phyloP scores from a whole-genome alignment of 208 protist genomes.

The Leishmania braziliensis region DNA sequence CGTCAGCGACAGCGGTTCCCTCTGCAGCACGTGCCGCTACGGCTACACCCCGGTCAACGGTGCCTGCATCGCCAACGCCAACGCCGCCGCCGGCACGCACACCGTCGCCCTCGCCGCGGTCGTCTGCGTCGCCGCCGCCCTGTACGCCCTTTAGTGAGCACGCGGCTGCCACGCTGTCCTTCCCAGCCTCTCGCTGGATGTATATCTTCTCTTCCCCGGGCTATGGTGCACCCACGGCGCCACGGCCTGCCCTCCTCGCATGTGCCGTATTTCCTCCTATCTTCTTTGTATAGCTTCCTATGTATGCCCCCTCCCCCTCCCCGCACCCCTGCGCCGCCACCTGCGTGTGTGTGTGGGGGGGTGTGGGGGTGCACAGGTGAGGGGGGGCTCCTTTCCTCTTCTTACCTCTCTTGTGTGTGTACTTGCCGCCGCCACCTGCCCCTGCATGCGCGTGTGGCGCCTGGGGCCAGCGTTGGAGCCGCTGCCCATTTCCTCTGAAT shows the following conservation, averaged over 20 bases:
- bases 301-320: background rate
- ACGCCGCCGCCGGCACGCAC: background rate
- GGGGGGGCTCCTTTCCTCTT: no score
- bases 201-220: background rate
- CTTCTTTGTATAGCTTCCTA: background rate
- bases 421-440: background rate
- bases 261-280: background rate
- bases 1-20: background rate
- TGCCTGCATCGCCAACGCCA: background rate
- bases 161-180: background rate
- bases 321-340: background rate
- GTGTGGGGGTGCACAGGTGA: background rate
- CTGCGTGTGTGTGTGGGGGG: background rate
- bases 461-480: no score
- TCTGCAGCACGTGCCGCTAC: background rate
- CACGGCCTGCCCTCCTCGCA: background rate
- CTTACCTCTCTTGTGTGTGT: background rate
- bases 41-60: background rate
- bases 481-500: no score
- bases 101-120: conserved; percentile 5
- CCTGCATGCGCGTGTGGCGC: no score
- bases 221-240: background rate
- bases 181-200: background rate
- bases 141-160: conserved; percentile 9
- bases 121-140: conserved; percentile 2